phyloP scores from a whole-genome alignment of 805 yeast species.

The Ogataea philodendri region DNA sequence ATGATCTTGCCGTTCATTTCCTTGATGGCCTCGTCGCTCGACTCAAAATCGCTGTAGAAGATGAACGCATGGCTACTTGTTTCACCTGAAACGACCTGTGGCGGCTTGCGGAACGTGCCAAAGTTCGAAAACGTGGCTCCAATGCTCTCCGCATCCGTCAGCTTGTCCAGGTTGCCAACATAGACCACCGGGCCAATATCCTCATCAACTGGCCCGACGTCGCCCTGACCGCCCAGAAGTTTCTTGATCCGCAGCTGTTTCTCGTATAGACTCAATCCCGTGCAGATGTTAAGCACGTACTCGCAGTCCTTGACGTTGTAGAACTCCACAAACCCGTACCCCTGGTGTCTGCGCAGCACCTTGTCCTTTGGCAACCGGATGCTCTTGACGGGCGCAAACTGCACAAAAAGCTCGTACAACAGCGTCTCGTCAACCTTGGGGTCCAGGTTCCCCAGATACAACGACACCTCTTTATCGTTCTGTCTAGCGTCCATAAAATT shows the following conservation, averaged over 20 bases:
- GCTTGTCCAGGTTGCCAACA: conserved; percentile 60
- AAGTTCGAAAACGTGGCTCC: conserved; percentile 61
- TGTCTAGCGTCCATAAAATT: conserved; percentile 24
- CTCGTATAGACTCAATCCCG: conserved; percentile 61
- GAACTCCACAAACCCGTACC: conserved; percentile 86
- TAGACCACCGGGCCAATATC: conserved; percentile 51
- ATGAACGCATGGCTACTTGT: conserved; percentile 66
- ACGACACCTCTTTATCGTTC: conserved; percentile 52
- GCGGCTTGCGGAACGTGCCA: conserved; percentile 52
- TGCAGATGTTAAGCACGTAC: conserved; percentile 60
- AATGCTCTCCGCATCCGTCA: conserved; percentile 60
- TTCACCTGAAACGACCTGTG: conserved; percentile 52
- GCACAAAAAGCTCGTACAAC: conserved; percentile 78
- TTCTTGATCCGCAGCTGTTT: conserved; percentile 58
- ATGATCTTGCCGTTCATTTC: conserved; percentile 67
- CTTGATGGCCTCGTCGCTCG: conserved; percentile 69
- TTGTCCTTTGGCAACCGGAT: conserved; percentile 80
- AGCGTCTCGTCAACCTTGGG: conserved; percentile 67
- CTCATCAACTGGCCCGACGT: conserved; percentile 11
- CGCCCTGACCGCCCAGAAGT: conserved; percentile 24
- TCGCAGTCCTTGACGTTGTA: conserved; percentile 58
- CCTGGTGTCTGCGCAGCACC: conserved; percentile 68
- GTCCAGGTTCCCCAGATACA: conserved; percentile 83
- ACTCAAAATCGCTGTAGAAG: conserved; percentile 58
- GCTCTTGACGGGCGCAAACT: conserved; percentile 73